Evolutionary conservation across 2,329 filamentous ascomycete species (phyloP).

Genomic region (Emericellopsis atlantica): DNA sequence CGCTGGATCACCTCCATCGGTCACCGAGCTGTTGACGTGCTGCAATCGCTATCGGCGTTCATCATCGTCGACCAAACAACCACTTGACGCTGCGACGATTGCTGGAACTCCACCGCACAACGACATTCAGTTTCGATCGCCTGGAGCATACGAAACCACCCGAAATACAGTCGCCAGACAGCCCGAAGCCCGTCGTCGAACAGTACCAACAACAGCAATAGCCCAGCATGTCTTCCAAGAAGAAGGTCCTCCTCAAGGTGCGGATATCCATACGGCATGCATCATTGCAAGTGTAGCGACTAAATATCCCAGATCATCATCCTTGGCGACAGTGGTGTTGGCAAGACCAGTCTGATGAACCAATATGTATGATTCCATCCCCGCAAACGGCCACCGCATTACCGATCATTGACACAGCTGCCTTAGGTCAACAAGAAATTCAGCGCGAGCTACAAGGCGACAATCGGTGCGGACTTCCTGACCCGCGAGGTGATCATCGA

Average conservation of each 20-base stretch:
- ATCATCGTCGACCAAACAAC: not conserved
- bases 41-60: not conserved
- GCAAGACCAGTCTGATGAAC: slow-evolving; percentile 99
- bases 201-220: slow-evolving; percentile 13
- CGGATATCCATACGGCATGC: slow-evolving; percentile 4
- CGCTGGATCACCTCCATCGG: too few relatives aligned
- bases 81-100: not conserved
- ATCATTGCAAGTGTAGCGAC: slow-evolving; percentile 6
- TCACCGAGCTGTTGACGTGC: not conserved
- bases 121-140: slow-evolving; percentile 7
- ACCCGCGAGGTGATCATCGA: slow-evolving; percentile 97
- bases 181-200: slow-evolving; percentile 4
- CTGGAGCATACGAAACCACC: too few relatives aligned
- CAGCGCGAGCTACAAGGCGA: slow-evolving; percentile 98
- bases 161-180: too few relatives aligned
- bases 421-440: slow-evolving; percentile 98
- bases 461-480: slow-evolving; percentile 95
- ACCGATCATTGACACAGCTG: not conserved
- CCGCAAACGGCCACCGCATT: slow-evolving; percentile 2
- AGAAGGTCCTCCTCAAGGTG: slow-evolving; percentile 89
- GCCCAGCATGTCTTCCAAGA: slow-evolving; percentile 59
- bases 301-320: slow-evolving; percentile 69
- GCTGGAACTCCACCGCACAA: not conserved
- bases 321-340: slow-evolving; percentile 95
- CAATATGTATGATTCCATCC: slow-evolving; percentile 74